A percentile compares a stretch with the other conserved stretches of the same genome.
phyloP scores from a whole-genome alignment of 371 early-diverging fungal species.

The Paraphysoderma sedebokerense region DNA sequence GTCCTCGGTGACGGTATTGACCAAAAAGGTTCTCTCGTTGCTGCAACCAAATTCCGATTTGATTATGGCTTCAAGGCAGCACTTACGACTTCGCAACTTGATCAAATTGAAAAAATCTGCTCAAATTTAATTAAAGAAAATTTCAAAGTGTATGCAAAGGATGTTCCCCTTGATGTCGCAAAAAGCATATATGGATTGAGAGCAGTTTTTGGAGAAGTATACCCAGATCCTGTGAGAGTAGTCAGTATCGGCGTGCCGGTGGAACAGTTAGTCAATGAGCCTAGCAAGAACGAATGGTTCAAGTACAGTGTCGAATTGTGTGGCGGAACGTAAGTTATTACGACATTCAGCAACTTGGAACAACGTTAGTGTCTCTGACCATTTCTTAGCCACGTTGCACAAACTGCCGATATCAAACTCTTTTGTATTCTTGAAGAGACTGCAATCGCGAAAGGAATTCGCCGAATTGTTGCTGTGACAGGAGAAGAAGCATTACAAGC shows the following conservation, averaged over 20 bases:
- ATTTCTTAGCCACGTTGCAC: constrained; percentile 54
- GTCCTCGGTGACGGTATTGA: constrained; percentile 59
- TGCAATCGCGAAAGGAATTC: constrained; percentile 92
- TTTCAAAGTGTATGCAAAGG: constrained; percentile 57
- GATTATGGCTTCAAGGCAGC: constrained; percentile 79
- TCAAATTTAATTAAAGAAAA: constrained; percentile 64
- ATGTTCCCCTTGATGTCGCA: constrained; percentile 66
- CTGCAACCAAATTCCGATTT: constrained; percentile 93
- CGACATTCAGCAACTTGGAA: background rate
- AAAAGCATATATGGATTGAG: constrained; percentile 75
- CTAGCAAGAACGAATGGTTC: constrained; percentile 60
- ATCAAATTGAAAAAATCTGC: constrained; percentile 62
- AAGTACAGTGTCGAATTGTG: constrained; percentile 90
- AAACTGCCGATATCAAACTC: constrained; percentile 79
- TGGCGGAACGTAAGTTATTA: constrained; percentile 72
- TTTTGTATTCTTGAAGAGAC: constrained; percentile 83
- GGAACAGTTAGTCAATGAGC: constrained; percentile 70
- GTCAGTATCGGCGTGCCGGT: constrained; percentile 80
- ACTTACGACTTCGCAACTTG: constrained; percentile 63
- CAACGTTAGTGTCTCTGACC: background rate
- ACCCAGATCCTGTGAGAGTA: constrained; percentile 91
- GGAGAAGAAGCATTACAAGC: constrained; percentile 76
- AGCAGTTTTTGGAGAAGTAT: constrained; percentile 92
- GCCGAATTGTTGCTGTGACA: constrained; percentile 94
- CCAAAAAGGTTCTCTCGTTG: constrained; percentile 97